phyloP scores from a whole-genome alignment of 768 basidiomycete genomes.

The Leccinum disarticulatum region DNA sequence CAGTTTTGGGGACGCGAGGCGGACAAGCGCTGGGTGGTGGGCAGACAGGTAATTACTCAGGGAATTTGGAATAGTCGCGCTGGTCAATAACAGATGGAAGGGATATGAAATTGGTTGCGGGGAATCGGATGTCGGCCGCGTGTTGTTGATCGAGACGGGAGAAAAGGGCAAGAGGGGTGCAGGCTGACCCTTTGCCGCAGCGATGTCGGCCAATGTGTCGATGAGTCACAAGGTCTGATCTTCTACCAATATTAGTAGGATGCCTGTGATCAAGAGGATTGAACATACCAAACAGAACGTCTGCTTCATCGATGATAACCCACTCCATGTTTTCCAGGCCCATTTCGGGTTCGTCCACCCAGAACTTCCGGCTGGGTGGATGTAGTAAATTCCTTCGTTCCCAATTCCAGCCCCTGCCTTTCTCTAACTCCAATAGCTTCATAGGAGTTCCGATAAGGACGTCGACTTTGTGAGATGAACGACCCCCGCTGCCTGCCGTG shows the following conservation, averaged over 20 bases:
- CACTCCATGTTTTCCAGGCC: constrained; percentile 75
- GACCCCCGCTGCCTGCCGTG: constrained; percentile 24
- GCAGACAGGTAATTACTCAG: no score
- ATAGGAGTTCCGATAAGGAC: constrained; percentile 64
- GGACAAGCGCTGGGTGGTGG: no score
- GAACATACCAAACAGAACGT: constrained; percentile 77
- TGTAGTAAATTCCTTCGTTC: no score
- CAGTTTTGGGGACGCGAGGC: no score
- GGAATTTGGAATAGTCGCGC: no score
- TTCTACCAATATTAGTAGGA: constrained; percentile 33
- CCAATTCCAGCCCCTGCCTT: no score
- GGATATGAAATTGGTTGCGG: no score
- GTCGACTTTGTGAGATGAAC: constrained; percentile 40
- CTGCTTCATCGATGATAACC: constrained; percentile 91
- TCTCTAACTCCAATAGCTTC: constrained; percentile 51
- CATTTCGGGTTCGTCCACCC: constrained; percentile 38
- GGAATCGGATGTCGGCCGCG: no score
- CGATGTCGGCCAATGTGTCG: constrained; percentile 73
- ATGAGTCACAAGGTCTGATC: constrained; percentile 83
- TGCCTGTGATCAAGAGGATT: neutral
- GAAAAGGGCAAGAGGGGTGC: constrained; percentile 17
- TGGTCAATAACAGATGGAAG: no score
- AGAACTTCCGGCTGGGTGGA: no score
- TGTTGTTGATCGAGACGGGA: constrained; percentile 18
- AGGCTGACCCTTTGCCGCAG: constrained; percentile 50